Conservation (phyloP, 176 grass and related monocot species). For the Triticum monococcum region DNA sequence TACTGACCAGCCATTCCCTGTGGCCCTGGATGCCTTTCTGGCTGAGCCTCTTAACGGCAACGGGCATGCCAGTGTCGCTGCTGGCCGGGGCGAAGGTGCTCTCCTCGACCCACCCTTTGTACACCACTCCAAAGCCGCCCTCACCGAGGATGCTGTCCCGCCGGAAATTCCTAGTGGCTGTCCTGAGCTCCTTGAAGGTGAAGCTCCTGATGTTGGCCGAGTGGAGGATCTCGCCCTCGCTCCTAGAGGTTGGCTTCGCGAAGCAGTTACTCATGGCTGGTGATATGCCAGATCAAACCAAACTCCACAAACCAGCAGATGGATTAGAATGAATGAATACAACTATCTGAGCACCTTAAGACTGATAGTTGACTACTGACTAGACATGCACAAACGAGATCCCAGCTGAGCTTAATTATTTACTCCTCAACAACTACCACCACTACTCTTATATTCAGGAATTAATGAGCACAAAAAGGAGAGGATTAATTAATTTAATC, state of each 20-base stretch:
- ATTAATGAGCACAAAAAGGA: too few species aligned
- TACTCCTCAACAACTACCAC: too few species aligned
- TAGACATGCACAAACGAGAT: too few species aligned
- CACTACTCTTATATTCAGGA: too few species aligned
- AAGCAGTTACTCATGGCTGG: too few species aligned
- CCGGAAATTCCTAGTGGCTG: slow-evolving; percentile 59
- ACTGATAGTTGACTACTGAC: too few species aligned
- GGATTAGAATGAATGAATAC: too few species aligned
- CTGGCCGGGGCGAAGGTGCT: slow-evolving; percentile 36
- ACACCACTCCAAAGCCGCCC: slow-evolving; percentile 70
- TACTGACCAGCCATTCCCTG: slow-evolving; percentile 73
- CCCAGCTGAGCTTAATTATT: too few species aligned
- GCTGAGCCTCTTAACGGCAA: slow-evolving; percentile 78
- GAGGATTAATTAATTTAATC: too few species aligned
- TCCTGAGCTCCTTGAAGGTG: slow-evolving; percentile 51
- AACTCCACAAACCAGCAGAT: too few species aligned
- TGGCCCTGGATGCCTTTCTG: slow-evolving; percentile 67
- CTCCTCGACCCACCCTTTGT: slow-evolving; percentile 77
- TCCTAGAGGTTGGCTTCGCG: slow-evolving; percentile 23
- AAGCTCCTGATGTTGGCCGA: slow-evolving; percentile 57
- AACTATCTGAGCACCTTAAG: too few species aligned
- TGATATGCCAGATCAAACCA: too few species aligned
- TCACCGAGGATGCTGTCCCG: slow-evolving; percentile 66
- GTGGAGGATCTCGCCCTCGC: slow-evolving; percentile 59
- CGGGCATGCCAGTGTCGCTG: slow-evolving; percentile 56